A percentile compares a stretch with the other conserved stretches of the same genome.
phyloP scores from a whole-genome alignment of 73 alveolate genomes.

The Effrenium voratum region DNA sequence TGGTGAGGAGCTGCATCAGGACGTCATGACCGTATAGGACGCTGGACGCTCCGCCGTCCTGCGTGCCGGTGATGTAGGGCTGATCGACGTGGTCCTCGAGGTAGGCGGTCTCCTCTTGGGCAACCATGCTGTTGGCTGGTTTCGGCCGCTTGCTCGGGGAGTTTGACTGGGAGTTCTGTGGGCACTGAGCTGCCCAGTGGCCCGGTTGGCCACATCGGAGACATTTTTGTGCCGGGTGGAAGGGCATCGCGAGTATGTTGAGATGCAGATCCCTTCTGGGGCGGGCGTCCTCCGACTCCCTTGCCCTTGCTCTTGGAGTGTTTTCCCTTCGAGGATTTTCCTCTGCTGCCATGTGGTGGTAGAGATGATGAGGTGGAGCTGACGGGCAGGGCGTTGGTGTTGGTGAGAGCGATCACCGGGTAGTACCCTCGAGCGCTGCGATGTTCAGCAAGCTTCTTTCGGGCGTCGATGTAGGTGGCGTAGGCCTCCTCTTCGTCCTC shows the following conservation, averaged over 20 bases:
- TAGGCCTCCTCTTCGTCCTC: slow-evolving; percentile 33
- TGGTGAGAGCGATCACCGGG: neutral
- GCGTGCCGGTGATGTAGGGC: neutral
- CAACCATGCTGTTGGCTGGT: neutral
- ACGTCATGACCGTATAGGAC: neutral
- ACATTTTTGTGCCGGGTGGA: neutral
- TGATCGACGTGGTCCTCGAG: neutral
- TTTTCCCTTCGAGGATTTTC: neutral
- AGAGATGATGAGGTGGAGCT: neutral
- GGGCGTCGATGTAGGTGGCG: slow-evolving; percentile 6
- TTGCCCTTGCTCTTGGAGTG: neutral
- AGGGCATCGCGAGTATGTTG: too few species aligned
- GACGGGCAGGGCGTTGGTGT: neutral
- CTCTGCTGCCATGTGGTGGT: neutral
- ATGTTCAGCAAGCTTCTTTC: neutral
- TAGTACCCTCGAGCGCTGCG: neutral
- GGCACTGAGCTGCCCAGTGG: neutral
- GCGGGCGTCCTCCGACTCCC: neutral
- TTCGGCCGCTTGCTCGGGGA: neutral
- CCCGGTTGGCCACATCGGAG: neutral
- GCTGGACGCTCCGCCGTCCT: neutral
- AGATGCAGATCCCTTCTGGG: neutral
- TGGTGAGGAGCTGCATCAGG: neutral
- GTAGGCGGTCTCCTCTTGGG: neutral
- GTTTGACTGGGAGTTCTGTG: neutral